phyloP scores from a whole-genome alignment of 805 yeast genomes.

The Kluyveromyces siamensis region DNA sequence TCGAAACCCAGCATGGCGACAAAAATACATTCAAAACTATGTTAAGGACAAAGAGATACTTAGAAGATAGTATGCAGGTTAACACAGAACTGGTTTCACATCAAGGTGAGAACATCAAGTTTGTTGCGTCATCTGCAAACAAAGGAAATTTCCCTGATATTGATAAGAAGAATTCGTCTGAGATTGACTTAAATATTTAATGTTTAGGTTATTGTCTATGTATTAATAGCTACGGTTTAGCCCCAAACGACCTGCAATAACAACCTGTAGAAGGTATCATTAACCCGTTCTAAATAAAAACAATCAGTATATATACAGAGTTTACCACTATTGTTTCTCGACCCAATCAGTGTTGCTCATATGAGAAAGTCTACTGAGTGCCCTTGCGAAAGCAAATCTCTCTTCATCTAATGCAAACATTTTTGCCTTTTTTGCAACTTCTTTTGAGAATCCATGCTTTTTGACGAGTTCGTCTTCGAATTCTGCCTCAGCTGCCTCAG shows the following conservation, averaged over 20 bases:
- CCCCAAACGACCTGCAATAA: neutral
- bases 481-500: slow-evolving; percentile 25
- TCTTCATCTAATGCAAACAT: slow-evolving; percentile 92
- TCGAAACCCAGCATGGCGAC: slow-evolving; percentile 65
- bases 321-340: slow-evolving; percentile 27
- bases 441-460: slow-evolving; percentile 70
- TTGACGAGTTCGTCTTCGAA: slow-evolving; percentile 52
- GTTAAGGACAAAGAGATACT: slow-evolving; percentile 48
- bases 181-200: neutral
- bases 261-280: neutral
- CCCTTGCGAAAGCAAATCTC: slow-evolving; percentile 93
- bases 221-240: neutral
- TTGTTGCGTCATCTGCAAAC: slow-evolving; percentile 40
- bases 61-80: slow-evolving; percentile 23
- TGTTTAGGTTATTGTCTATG: neutral
- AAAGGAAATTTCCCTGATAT: slow-evolving; percentile 9
- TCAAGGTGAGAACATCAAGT: slow-evolving; percentile 28
- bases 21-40: slow-evolving; percentile 67
- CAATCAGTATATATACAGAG: neutral
- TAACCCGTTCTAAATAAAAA: slow-evolving; percentile 1
- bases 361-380: slow-evolving; percentile 80
- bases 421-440: slow-evolving; percentile 58
- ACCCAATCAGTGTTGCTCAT: slow-evolving; percentile 95
- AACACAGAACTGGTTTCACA: slow-evolving; percentile 21
- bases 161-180: neutral